Evolutionary conservation across 108 stramenopile genomes (phyloP).

Genomic region (Stephanodiscus triporus): DNA sequence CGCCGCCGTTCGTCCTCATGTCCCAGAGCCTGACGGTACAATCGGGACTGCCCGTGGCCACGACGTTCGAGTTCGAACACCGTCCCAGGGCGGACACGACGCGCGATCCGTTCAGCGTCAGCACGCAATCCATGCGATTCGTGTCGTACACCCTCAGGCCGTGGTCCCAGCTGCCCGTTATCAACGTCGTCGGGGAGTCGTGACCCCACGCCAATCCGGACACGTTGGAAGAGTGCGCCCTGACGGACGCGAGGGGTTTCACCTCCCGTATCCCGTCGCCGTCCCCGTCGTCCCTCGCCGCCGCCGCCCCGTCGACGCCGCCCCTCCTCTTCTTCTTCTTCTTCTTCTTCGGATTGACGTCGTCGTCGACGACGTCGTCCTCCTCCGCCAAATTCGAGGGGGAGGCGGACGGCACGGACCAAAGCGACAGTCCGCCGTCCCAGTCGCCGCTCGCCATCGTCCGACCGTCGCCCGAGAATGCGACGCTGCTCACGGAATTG

Average conservation of each 20-base stretch:
- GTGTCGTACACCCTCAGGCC: constrained; percentile 77
- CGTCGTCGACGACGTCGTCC: neutral
- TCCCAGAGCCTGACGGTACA: constrained; percentile 83
- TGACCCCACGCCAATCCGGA: constrained; percentile 78
- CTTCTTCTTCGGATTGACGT: neutral
- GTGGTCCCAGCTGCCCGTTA: constrained; percentile 87
- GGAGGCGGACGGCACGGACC: constrained; percentile 45
- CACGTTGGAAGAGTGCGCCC: constrained; percentile 76
- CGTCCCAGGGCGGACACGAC: constrained; percentile 76
- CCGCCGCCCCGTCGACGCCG: constrained; percentile 21
- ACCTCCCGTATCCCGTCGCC: constrained; percentile 32
- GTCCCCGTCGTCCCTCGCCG: constrained; percentile 5
- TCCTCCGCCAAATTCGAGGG: neutral
- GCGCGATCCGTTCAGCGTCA: constrained; percentile 81
- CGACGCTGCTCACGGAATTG: constrained; percentile 61
- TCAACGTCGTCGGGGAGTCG: constrained; percentile 31
- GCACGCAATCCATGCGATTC: constrained; percentile 74
- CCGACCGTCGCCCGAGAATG: constrained; percentile 22
- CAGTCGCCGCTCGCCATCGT: constrained; percentile 79
- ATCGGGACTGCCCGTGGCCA: constrained; percentile 85
- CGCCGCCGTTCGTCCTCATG: constrained; percentile 48
- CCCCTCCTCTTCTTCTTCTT: constrained; percentile 14
- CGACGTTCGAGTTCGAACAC: constrained; percentile 73
- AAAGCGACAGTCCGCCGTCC: constrained; percentile 73
- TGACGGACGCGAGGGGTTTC: constrained; percentile 40